Evolutionary conservation across 2,329 filamentous ascomycete species (phyloP).

Genomic region (Pestalotiopsis sp.): DNA sequence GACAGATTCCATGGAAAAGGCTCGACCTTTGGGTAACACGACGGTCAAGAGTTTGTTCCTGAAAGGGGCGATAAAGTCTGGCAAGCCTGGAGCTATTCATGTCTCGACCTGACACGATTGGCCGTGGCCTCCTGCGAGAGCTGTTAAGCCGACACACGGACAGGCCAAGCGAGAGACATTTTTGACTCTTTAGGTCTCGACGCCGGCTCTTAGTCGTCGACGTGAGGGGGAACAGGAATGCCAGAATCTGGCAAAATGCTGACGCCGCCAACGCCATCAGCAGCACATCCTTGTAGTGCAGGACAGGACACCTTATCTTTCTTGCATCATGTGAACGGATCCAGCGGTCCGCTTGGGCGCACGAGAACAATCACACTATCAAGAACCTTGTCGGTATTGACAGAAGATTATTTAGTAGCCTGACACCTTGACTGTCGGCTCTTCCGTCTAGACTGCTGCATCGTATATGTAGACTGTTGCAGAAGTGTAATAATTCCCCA

Average conservation of each 20-base stretch:
- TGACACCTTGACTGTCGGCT: not conserved
- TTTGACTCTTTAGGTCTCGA: not conserved
- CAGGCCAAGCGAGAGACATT: not conserved
- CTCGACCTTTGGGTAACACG: not conserved
- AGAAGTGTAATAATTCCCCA: not conserved
- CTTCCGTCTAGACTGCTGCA: not conserved
- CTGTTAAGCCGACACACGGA: not conserved
- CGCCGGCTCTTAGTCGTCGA: not conserved
- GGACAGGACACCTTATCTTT: conserved; percentile 1
- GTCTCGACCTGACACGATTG: not conserved
- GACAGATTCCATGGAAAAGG: not conserved
- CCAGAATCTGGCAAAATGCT: not conserved
- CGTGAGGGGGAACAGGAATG: not conserved
- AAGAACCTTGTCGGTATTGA: not conserved
- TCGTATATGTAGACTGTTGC: not conserved
- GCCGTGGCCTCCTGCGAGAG: not conserved
- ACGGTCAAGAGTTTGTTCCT: not conserved
- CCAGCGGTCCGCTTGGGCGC: not conserved
- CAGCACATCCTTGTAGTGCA: not conserved
- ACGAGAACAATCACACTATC: conserved; percentile 1
- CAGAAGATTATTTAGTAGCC: conserved; percentile 10
- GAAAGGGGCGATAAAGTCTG: not conserved
- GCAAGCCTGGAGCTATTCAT: not conserved
- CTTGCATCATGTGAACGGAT: conserved; percentile 1
- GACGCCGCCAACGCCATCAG: conserved; percentile 1